A percentile compares a stretch with the other conserved stretches of the same genome.
phyloP scores from a whole-genome alignment of 1,284 basidiomycete species.

The Ganoderma meredithae region DNA sequence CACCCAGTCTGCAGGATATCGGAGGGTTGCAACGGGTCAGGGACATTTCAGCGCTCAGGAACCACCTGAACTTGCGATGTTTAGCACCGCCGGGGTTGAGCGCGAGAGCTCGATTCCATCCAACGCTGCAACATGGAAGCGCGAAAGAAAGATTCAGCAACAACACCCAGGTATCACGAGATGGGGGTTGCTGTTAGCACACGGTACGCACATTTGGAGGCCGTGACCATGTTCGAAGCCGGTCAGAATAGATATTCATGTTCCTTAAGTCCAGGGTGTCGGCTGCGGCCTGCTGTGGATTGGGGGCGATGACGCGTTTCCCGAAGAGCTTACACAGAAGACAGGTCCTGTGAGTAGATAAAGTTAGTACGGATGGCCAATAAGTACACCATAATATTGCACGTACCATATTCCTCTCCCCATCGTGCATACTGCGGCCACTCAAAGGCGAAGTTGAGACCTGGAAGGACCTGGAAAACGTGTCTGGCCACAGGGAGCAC shows the following conservation, averaged over 20 bases:
- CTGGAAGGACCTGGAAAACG: not conserved
- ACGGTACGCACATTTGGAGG: not conserved
- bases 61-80: conserved; percentile 18
- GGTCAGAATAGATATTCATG: not conserved
- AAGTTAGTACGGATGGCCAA: not conserved
- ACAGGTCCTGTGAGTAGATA: not conserved
- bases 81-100: conserved; percentile 18
- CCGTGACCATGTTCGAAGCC: not conserved
- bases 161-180: too few relatives aligned
- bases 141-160: too few relatives aligned
- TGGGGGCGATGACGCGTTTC: not conserved
- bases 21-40: not conserved
- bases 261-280: not conserved
- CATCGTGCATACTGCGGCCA: not conserved
- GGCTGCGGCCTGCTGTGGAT: not conserved
- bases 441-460: not conserved
- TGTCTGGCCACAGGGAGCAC: not conserved
- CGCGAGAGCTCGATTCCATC: conserved; percentile 24
- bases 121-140: too few relatives aligned
- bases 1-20: too few relatives aligned
- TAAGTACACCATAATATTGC: not conserved
- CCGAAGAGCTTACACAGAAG: not conserved
- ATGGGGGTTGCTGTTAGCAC: not conserved
- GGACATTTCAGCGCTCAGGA: conserved; percentile 1
- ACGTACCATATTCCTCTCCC: not conserved